Evolutionary conservation across 169 alveolate genomes (phyloP).

Genomic region (Neospora caninum): DNA sequence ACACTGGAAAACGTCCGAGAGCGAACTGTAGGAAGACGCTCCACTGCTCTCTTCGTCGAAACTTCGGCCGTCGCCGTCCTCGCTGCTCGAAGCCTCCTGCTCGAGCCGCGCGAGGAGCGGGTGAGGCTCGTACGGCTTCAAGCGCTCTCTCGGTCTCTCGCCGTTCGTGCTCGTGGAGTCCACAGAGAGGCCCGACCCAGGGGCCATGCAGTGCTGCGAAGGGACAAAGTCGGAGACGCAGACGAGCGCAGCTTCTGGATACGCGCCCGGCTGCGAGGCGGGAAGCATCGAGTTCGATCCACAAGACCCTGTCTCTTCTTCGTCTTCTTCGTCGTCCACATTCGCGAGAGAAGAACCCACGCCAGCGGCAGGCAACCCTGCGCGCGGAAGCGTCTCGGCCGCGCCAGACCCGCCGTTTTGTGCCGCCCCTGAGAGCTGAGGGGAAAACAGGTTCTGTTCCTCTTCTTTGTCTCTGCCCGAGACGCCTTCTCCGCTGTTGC

Average conservation of each 20-base stretch:
- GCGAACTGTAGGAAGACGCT: constrained; percentile 12
- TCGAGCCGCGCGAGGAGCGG: constrained; percentile 18
- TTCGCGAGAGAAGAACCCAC: neutral
- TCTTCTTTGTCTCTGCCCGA: neutral
- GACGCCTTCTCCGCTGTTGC: constrained; percentile 39
- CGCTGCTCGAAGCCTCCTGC: constrained; percentile 28
- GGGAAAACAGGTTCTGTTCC: neutral
- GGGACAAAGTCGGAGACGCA: constrained; percentile 20
- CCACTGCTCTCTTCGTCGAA: constrained; percentile 35
- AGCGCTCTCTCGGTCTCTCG: neutral
- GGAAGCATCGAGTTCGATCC: neutral
- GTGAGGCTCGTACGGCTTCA: constrained; percentile 39
- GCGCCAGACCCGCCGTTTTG: too few species aligned
- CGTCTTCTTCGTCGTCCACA: neutral
- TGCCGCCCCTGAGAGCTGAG: neutral
- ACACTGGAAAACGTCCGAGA: neutral
- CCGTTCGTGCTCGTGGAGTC: neutral
- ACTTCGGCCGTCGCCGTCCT: neutral
- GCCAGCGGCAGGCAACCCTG: too few species aligned
- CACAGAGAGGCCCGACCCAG: neutral
- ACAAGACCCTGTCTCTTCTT: neutral
- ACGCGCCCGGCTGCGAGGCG: neutral
- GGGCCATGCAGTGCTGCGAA: neutral
- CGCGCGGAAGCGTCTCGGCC: too few species aligned
- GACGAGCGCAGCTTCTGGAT: constrained; percentile 1